A percentile compares a stretch with the other conserved stretches of the same genome.
phyloP scores from a whole-genome alignment of 2,329 filamentous ascomycete species.

The Cytospora leucostoma region DNA sequence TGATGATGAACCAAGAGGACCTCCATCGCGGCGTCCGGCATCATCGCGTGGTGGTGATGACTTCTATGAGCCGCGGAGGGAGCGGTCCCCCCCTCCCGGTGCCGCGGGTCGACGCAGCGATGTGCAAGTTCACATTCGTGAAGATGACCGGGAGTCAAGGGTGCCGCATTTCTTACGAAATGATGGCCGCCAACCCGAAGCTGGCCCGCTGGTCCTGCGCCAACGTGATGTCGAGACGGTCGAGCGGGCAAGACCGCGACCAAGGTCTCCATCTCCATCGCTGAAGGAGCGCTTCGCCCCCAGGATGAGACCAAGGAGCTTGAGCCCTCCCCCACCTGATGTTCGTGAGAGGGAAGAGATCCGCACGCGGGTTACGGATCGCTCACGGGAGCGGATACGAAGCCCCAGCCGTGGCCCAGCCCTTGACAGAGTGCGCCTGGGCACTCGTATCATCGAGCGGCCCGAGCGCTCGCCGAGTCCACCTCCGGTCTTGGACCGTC shows the following conservation, averaged over 20 bases:
- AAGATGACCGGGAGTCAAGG: constrained; percentile 47
- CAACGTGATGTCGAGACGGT: constrained; percentile 57
- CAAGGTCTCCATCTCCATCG: constrained; percentile 46
- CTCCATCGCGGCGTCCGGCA: constrained; percentile 20
- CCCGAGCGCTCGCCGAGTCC: constrained; percentile 44
- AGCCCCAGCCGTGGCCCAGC: constrained; percentile 27
- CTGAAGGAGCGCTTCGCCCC: constrained; percentile 45
- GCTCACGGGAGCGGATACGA: constrained; percentile 38
- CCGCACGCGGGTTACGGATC: constrained; percentile 34
- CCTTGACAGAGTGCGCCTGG: constrained; percentile 30
- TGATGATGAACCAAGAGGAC: constrained; percentile 33
- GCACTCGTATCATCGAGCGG: constrained; percentile 42
- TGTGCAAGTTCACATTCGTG: constrained; percentile 44
- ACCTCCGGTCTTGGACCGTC: constrained; percentile 37
- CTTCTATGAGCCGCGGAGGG: constrained; percentile 24
- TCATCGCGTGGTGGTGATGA: constrained; percentile 27
- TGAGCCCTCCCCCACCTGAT: constrained; percentile 35
- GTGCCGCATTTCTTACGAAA: constrained; percentile 55
- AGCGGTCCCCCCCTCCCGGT: constrained; percentile 21
- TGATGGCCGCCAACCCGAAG: constrained; percentile 49
- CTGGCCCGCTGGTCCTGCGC: constrained; percentile 56
- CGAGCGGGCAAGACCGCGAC: constrained; percentile 49
- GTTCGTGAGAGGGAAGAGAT: constrained; percentile 37
- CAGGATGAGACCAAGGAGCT: constrained; percentile 44
- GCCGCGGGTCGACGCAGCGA: constrained; percentile 31